phyloP scores from a whole-genome alignment of 2,329 filamentous ascomycete genomes.

The Arachnomyces sp. region DNA sequence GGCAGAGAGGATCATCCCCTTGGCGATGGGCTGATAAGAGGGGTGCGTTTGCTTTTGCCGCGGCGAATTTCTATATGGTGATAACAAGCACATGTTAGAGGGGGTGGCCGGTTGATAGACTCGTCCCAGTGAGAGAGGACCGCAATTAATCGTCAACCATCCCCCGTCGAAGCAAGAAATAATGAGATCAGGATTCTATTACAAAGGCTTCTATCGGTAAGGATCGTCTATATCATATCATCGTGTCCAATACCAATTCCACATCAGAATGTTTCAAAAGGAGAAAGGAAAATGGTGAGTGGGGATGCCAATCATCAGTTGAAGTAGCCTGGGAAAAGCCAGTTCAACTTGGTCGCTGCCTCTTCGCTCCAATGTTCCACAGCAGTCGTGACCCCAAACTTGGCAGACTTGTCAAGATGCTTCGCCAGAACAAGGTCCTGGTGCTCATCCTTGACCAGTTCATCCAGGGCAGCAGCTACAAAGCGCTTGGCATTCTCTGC shows the following conservation, averaged over 20 bases:
- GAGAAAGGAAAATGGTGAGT: constrained; percentile 1
- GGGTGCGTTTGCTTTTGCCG: too few species aligned
- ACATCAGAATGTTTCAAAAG: neutral
- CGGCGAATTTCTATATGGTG: too few species aligned
- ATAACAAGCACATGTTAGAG: too few species aligned
- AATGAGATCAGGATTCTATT: too few species aligned
- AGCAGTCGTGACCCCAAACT: constrained; percentile 80
- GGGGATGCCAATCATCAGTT: constrained; percentile 23
- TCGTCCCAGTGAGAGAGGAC: too few species aligned
- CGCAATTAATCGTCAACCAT: too few species aligned
- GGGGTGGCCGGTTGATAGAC: too few species aligned
- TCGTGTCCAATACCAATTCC: constrained; percentile 1
- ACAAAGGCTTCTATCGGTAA: too few species aligned
- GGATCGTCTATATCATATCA: too few species aligned
- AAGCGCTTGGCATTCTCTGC: constrained; percentile 76
- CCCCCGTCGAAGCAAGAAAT: too few species aligned
- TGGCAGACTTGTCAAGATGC: constrained; percentile 68
- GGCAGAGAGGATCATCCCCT: too few species aligned
- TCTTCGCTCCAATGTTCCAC: constrained; percentile 63
- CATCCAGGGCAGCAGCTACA: constrained; percentile 78
- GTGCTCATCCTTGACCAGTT: constrained; percentile 70
- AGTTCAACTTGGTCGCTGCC: constrained; percentile 70
- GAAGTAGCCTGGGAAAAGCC: constrained; percentile 78
- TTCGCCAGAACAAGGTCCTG: constrained; percentile 66
- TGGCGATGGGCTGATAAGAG: too few species aligned